These are phyloP conservation scores for Castanopsis chinensis DNA, from an alignment of 306 rosid species.

Conservation along the genomic window DNA sequence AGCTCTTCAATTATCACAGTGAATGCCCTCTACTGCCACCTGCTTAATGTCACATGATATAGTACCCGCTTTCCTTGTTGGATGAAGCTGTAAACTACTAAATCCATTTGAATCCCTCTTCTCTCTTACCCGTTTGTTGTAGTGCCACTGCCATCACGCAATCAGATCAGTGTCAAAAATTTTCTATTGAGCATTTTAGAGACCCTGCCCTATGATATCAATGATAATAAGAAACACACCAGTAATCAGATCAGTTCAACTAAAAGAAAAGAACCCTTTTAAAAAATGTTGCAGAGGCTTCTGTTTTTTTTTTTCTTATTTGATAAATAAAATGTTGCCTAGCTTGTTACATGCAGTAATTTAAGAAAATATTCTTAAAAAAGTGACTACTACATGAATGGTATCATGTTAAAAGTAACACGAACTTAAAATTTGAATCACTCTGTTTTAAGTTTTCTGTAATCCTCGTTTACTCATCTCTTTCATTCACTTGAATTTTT, in stretches of 20 bases:
- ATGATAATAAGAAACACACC: too few relatives aligned
- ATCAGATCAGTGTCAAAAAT: too few relatives aligned
- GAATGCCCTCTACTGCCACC: slow-evolving; percentile 38
- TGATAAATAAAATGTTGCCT: too few relatives aligned
- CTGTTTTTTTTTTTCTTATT: too few relatives aligned
- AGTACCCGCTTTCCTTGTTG: slow-evolving; percentile 32
- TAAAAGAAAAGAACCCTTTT: too few relatives aligned
- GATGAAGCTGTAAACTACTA: slow-evolving; percentile 21
- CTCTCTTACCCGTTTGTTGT: not conserved
- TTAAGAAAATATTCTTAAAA: not conserved
- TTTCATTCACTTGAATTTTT: too few relatives aligned
- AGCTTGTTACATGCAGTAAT: not conserved
- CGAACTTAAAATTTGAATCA: too few relatives aligned
- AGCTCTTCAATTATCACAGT: slow-evolving; percentile 31
- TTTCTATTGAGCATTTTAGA: not conserved
- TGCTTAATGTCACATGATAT: slow-evolving; percentile 28
- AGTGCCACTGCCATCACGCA: not conserved
- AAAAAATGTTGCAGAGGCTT: too few relatives aligned
- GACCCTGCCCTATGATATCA: not conserved
- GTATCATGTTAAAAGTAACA: not conserved
- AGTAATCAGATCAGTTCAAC: too few relatives aligned
- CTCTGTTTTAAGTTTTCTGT: too few relatives aligned
- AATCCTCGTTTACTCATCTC: too few relatives aligned
- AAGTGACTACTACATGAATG: not conserved
- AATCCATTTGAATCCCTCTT: slow-evolving; percentile 1